Percentiles rank a stretch among this genome's conserved stretches.
phyloP scores from a whole-genome alignment of 2,329 filamentous ascomycete genomes.

The Penicillium sp. region DNA sequence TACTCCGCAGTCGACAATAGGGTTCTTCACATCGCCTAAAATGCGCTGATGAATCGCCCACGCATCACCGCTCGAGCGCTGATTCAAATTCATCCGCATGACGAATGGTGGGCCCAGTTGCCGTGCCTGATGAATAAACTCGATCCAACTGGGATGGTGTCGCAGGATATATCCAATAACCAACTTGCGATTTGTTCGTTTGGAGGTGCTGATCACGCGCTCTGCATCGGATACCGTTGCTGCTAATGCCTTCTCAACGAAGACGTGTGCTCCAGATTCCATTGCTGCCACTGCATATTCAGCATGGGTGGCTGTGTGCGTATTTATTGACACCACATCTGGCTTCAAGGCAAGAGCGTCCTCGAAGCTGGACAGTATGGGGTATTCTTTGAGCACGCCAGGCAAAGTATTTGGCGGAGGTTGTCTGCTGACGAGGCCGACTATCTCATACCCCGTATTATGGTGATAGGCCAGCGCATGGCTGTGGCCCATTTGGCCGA shows the following conservation, averaged over 20 bases:
- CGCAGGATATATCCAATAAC: constrained; percentile 18
- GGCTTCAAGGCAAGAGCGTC: constrained; percentile 15
- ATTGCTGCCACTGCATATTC: constrained; percentile 17
- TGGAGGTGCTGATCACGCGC: constrained; percentile 13
- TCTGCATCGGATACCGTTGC: constrained; percentile 14
- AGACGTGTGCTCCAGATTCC: constrained; percentile 18
- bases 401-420: constrained; percentile 11
- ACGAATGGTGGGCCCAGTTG: constrained; percentile 19
- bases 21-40: constrained; percentile 16
- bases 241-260: constrained; percentile 18
- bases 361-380: constrained; percentile 6
- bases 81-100: constrained; percentile 20
- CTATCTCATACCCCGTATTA: constrained; percentile 16
- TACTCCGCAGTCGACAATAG: constrained; percentile 18
- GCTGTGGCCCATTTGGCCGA: constrained; percentile 18
- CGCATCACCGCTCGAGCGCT: constrained; percentile 16
- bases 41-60: constrained; percentile 18
- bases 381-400: constrained; percentile 11
- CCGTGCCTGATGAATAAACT: constrained; percentile 18
- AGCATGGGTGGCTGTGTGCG: constrained; percentile 17
- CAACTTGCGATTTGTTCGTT: constrained; percentile 15
- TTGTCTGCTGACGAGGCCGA: constrained; percentile 15
- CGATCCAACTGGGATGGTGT: constrained; percentile 19
- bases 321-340: constrained; percentile 19
- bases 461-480: constrained; percentile 19